Base-by-base conservation (phyloP, 1,139 yeast species). In the Protomyces gravidus region DNA sequence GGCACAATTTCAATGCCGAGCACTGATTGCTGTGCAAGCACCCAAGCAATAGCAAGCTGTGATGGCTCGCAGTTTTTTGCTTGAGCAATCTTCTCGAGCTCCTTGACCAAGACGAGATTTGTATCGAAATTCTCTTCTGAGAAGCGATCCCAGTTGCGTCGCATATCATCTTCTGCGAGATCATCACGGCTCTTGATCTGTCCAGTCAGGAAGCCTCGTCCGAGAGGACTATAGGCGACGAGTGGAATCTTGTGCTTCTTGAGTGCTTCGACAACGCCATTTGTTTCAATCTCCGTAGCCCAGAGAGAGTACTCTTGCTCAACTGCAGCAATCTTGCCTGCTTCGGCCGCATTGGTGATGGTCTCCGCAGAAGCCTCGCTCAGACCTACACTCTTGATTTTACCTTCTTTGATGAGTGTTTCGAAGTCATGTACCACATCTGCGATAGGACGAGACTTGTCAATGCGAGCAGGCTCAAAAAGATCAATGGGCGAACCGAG, bases 171-270 rank as follows among this genome's bases (percentile, higher is more conserved):
- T 28, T 45, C 32, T 5, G 47, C 28, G 46, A 82, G 68, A 58
- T 77, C 78, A 2, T 73, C 73, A 3, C 72, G 66, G 7, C 76
- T 69, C 50, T 74, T 79, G 60, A 81, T 78, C 15, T 74, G 64
- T 61, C 92, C 95, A 5, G 94, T 84, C 63, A 89, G 77, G 61
- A 83, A 72, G 0, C 96, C 96, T 67, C 86, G 77, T n/a, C 89
- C 84, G 63, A 89, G 75, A 45, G 96, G 96, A 27, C 95, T 85
- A 72, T 89, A 88, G 28, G 90, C 88, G 63, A 86, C 73, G 39
- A 87, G 74, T 7, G 92, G 85, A 61, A 88, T 78, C n/a, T 75
- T 75, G 45, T 80, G 74, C 63, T 83, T 84, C 15, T 72, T 74
- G 62, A 81, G 77, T 2, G 75, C 71, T n/a, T 76, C 78, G 63